Percentiles rank a stretch among this genome's conserved stretches.
phyloP scores from a whole-genome alignment of 768 basidiomycete genomes.

The Mrakia hoshinonis region DNA sequence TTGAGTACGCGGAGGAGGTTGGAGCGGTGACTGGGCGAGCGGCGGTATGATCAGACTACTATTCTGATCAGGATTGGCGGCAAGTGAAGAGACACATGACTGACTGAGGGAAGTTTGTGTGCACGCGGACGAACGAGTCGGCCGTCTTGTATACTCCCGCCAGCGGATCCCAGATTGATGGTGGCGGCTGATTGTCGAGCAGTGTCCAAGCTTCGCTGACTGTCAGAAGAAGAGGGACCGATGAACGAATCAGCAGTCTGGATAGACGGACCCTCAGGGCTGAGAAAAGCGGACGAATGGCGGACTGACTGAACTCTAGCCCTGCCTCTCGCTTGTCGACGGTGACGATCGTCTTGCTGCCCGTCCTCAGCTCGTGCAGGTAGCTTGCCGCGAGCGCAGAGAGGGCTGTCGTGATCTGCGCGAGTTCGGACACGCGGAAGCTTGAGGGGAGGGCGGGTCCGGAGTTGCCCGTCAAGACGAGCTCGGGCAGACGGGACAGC shows the following conservation, averaged over 20 bases:
- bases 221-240: neutral
- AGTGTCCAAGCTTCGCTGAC: conserved; percentile 10
- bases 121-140: conserved; percentile 51
- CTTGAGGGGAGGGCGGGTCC: neutral
- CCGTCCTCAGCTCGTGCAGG: conserved; percentile 8
- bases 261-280: too few relatives aligned
- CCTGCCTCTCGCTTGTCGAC: conserved; percentile 10
- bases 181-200: neutral
- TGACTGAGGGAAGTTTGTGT: conserved; percentile 56
- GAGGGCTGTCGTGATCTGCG: conserved; percentile 3
- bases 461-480: neutral
- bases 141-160: conserved; percentile 52
- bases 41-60: neutral
- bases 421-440: neutral
- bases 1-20: conserved; percentile 49
- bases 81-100: neutral
- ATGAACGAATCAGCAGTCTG: neutral
- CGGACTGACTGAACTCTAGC: conserved; percentile 8
- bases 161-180: conserved; percentile 6
- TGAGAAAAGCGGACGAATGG: too few relatives aligned
- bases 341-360: neutral
- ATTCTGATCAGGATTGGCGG: neutral
- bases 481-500: neutral
- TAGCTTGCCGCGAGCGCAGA: neutral
- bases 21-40: conserved; percentile 42